Percentiles rank a stretch among this genome's conserved stretches.
These are phyloP conservation scores for Aquilaria sinensis DNA, from an alignment of 345 rosid species.

Conservation along the genomic window DNA sequence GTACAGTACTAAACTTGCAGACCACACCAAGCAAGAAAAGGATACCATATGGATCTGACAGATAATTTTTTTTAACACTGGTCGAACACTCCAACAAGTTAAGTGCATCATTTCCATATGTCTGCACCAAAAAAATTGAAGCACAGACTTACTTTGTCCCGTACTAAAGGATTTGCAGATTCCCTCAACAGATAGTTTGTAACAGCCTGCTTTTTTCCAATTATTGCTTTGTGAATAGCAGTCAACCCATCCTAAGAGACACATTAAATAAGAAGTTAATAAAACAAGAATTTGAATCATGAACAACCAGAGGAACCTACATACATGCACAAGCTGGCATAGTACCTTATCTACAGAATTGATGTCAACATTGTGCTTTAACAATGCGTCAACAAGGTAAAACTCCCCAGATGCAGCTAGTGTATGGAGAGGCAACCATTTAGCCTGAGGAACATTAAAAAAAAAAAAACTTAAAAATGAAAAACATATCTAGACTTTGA, in stretches of 20 bases:
- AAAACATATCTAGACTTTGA: not conserved
- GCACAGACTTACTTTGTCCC: conserved; percentile 49
- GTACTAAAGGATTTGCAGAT: conserved; percentile 82
- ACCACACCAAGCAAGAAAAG: too few species aligned
- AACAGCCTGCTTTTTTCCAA: conserved; percentile 79
- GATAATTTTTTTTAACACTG: too few species aligned
- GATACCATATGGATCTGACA: too few species aligned
- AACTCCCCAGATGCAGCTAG: conserved; percentile 92
- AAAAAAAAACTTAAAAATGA: not conserved
- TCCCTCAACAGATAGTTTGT: conserved; percentile 79
- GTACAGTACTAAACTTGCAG: too few species aligned
- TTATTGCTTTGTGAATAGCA: conserved; percentile 82
- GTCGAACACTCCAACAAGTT: too few species aligned
- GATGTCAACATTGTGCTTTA: conserved; percentile 78
- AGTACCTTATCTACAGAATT: conserved; percentile 69
- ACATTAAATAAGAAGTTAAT: conserved; percentile 11
- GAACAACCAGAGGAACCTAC: not conserved
- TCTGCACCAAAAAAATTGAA: not conserved
- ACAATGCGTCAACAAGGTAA: conserved; percentile 59
- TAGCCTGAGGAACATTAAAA: conserved; percentile 30
- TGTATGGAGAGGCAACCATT: conserved; percentile 86
- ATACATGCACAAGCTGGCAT: conserved; percentile 1
- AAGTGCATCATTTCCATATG: too few species aligned
- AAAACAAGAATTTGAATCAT: not conserved
- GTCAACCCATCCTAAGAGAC: conserved; percentile 64